Percentiles rank a stretch among this genome's conserved stretches.
Conservation (phyloP, 73 alveolate species). For the Durusdinium trenchii region DNA sequence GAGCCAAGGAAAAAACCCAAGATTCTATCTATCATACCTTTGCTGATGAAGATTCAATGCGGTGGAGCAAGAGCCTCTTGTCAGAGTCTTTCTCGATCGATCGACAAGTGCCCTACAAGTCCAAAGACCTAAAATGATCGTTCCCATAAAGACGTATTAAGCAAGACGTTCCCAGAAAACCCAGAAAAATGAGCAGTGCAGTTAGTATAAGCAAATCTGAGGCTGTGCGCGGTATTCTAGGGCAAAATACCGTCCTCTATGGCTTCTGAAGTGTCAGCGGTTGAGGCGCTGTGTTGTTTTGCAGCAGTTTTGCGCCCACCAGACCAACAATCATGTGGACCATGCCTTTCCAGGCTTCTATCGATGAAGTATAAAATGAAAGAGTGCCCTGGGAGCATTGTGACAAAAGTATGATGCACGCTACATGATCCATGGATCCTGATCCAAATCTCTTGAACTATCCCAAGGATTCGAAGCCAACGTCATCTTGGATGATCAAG, state of each 20-base stretch:
- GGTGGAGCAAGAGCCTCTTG: neutral
- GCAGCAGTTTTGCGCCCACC: neutral
- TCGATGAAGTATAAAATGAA: constrained; percentile 24
- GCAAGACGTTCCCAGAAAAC: neutral
- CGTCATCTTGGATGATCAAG: neutral
- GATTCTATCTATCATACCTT: neutral
- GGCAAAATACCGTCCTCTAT: neutral
- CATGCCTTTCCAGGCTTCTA: neutral
- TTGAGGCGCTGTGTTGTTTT: neutral
- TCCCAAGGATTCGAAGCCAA: neutral
- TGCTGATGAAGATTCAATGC: constrained; percentile 2
- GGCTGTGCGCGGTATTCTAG: neutral
- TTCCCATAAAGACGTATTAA: too few relatives aligned
- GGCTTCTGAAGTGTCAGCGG: constrained; percentile 34
- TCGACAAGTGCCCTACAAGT: neutral
- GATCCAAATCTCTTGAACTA: too few relatives aligned
- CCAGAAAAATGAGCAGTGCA: neutral
- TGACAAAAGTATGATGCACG: too few relatives aligned
- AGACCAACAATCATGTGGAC: neutral
- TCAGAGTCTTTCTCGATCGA: neutral
- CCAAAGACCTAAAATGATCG: neutral
- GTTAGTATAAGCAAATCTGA: neutral
- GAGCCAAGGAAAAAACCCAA: neutral
- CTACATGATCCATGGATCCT: neutral
- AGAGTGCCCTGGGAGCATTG: neutral